Percentiles rank a stretch among this genome's conserved stretches.
These are phyloP conservation scores for Nevesoporus exiguus DNA, from an alignment of 768 basidiomycete species.

Conservation along the genomic window DNA sequence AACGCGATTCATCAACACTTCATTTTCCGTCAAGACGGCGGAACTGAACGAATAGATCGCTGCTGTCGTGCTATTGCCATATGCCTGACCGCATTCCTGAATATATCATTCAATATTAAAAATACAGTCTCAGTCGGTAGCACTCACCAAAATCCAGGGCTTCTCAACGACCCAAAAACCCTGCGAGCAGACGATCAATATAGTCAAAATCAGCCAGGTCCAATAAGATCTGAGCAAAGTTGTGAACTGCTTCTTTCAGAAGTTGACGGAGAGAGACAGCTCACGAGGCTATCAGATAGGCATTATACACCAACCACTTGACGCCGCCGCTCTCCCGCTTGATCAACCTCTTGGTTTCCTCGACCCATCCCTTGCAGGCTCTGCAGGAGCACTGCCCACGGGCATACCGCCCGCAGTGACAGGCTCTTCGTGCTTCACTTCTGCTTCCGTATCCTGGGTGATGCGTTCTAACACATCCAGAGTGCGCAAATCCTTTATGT, in stretches of 20 bases:
- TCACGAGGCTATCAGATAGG: constrained; percentile 70
- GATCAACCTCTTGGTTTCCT: constrained; percentile 74
- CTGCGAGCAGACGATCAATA: constrained; percentile 26
- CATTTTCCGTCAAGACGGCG: constrained; percentile 26
- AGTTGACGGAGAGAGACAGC: background rate
- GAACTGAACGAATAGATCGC: constrained; percentile 21
- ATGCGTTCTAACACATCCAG: constrained; percentile 63
- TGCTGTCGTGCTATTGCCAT: constrained; percentile 6
- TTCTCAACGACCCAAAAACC: constrained; percentile 27
- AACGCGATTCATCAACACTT: constrained; percentile 25
- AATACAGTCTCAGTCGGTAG: background rate
- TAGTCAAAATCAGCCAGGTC: constrained; percentile 24
- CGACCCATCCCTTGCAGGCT: background rate
- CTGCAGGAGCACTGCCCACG: constrained; percentile 1
- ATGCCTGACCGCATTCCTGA: constrained; percentile 31
- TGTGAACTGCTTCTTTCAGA: background rate
- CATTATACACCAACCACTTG: constrained; percentile 68
- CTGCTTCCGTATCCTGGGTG: constrained; percentile 48
- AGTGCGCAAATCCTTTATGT: constrained; percentile 58
- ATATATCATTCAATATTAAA: background rate
- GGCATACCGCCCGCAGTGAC: constrained; percentile 12
- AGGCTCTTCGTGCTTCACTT: constrained; percentile 43
- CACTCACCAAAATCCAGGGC: constrained; percentile 29
- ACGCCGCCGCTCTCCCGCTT: constrained; percentile 82
- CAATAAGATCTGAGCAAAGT: constrained; percentile 26